A percentile compares a stretch with the other conserved stretches of the same genome.
These are phyloP conservation scores for Penicillium dipodomyicola DNA, from an alignment of 495 filamentous ascomycete genomes.

Conservation along the genomic window DNA sequence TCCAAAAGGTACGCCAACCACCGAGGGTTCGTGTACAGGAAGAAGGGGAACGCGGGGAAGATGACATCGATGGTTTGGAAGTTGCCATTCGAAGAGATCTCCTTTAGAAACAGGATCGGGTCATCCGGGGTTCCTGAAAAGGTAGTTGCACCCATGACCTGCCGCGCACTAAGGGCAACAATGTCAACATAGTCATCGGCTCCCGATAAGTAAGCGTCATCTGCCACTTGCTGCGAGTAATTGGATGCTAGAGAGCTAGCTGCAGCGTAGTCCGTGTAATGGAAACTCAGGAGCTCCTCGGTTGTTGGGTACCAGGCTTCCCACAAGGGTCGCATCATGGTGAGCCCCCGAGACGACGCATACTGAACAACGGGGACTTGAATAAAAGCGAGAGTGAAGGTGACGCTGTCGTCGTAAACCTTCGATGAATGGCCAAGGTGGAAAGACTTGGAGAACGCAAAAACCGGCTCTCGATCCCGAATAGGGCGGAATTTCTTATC, in stretches of 20 bases:
- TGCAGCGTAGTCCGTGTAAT: slow-evolving; percentile 69
- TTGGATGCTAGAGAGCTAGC: slow-evolving; percentile 64
- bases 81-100: slow-evolving; percentile 94
- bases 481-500: slow-evolving; percentile 67
- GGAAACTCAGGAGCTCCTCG: slow-evolving; percentile 66
- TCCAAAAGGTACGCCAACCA: slow-evolving; percentile 91
- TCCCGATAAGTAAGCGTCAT: slow-evolving; percentile 63
- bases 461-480: slow-evolving; percentile 83
- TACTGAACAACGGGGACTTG: slow-evolving; percentile 86
- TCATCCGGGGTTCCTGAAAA: slow-evolving; percentile 84
- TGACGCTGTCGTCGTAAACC: slow-evolving; percentile 49
- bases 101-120: slow-evolving; percentile 87
- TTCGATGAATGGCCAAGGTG: slow-evolving; percentile 34
- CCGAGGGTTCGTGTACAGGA: slow-evolving; percentile 87
- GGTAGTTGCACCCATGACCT: slow-evolving; percentile 84
- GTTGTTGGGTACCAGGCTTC: slow-evolving; percentile 64
- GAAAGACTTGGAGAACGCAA: slow-evolving; percentile 87
- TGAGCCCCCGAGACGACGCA: slow-evolving; percentile 77
- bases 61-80: slow-evolving; percentile 97
- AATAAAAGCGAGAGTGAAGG: slow-evolving; percentile 80
- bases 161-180: slow-evolving; percentile 81
- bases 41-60: slow-evolving; percentile 93
- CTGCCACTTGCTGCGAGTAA: slow-evolving; percentile 74
- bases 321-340: slow-evolving; percentile 85
- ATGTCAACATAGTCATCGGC: slow-evolving; percentile 67